Evolutionary conservation across 768 basidiomycete genomes (phyloP), one percentile per base, ranked within the genome.

Genomic region (Sarcodon sp.): DNA sequence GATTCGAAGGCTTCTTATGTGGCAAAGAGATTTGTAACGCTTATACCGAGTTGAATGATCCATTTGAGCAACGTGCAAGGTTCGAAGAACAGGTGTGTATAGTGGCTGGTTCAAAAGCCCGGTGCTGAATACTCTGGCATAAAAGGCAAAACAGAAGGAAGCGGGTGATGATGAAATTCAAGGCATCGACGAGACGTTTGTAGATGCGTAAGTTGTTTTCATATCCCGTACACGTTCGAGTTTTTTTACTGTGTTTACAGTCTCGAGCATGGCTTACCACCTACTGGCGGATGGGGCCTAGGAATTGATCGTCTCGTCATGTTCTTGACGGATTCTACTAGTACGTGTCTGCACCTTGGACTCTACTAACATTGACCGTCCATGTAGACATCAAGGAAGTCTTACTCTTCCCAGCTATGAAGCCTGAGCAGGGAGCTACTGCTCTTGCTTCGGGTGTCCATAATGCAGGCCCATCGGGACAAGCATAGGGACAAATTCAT

Each of bases 21-120:
- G 90, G 90, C 50, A 93, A 96, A 74, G 94, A 97, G 67, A 82
- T 98, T 66, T 93, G 90, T 73, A 98, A 99, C 59, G 94, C 96
- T 18, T 99, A 99, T 64, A 99, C 96, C 37, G 96, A 99, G 72
- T 77, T 99, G 73, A 99, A 99, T 69, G 96, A 99, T 67, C 96
- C 91, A 0, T 94, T 93, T 61, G 89, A 92, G 65, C 96, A 99
- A 67, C 75, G 92, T 34, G 69, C 89, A 58, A 80, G 96, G 53
- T 99, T 99, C 66, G 90, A 94, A 66, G 96, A 98, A 65, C 88
- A 91, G 75, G 79, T 81, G 27, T 38, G 66, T 51, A 33, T 32
- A 0, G 6, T 27, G 41, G 45, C 15, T 33, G 10, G 8, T 32
- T 33, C 11, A 43, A 13, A 33, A 18, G 11, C 38, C 13, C 45